Conservation (phyloP, 1,284 basidiomycete species). For the Inonotus hispidus region DNA sequence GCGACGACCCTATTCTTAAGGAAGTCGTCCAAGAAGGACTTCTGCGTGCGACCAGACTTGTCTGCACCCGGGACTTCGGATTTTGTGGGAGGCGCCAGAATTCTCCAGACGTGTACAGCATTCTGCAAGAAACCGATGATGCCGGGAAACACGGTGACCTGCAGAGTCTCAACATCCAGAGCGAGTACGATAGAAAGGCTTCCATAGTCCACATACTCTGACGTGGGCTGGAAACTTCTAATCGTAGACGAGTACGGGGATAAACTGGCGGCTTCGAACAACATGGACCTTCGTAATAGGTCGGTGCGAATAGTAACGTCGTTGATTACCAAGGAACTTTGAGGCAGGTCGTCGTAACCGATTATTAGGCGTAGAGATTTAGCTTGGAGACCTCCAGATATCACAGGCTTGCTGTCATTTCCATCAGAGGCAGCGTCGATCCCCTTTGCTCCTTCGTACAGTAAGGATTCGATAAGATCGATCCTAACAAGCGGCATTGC, state of each 20-base stretch:
- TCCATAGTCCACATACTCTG: constrained; percentile 6
- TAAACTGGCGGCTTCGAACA: constrained; percentile 9
- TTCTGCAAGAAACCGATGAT: constrained; percentile 59
- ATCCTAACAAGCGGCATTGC: constrained; percentile 4
- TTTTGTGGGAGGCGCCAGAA: constrained; percentile 14
- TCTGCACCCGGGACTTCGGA: neutral
- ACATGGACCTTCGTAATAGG: constrained; percentile 10
- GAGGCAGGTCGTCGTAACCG: neutral
- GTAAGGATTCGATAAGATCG: constrained; percentile 5
- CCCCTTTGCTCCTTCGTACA: neutral
- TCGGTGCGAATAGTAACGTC: constrained; percentile 3
- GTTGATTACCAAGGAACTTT: constrained; percentile 6
- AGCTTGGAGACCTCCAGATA: neutral
- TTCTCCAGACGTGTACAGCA: constrained; percentile 44
- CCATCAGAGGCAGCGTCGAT: neutral
- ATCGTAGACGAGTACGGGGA: constrained; percentile 13
- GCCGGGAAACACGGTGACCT: constrained; percentile 51
- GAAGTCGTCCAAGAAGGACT: neutral
- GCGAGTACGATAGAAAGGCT: neutral
- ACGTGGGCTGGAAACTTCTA: constrained; percentile 8
- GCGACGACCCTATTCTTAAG: constrained; percentile 4
- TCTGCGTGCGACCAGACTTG: neutral
- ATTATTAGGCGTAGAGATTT: constrained; percentile 2
- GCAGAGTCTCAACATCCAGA: constrained; percentile 23
- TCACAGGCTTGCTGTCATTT: constrained; percentile 4